These are phyloP conservation scores for Yamadazyma epiphylla DNA, from an alignment of 1,139 yeast genomes.

Conservation along the genomic window DNA sequence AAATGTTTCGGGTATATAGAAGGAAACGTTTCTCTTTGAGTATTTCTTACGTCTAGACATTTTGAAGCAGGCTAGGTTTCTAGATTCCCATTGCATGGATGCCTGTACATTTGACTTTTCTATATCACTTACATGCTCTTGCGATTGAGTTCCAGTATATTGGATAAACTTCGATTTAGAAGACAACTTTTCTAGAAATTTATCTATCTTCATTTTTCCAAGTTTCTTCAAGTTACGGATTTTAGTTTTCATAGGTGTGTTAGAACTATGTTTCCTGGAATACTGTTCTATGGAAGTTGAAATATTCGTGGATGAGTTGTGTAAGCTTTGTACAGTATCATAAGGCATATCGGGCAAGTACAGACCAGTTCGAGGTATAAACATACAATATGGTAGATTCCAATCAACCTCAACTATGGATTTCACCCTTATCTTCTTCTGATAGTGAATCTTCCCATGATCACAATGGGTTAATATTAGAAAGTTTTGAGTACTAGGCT, in stretches of 20 bases:
- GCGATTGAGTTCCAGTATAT: constrained; percentile 23
- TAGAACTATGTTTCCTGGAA: neutral
- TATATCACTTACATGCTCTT: constrained; percentile 18
- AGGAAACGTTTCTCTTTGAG: constrained; percentile 42
- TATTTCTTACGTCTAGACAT: constrained; percentile 62
- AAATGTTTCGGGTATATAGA: constrained; percentile 57
- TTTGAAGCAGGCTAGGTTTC: constrained; percentile 50
- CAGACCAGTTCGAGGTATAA: constrained; percentile 23
- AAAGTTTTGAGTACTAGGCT: constrained; percentile 42
- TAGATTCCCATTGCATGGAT: constrained; percentile 25
- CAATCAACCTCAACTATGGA: constrained; percentile 46
- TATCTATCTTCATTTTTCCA: constrained; percentile 17
- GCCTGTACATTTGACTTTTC: constrained; percentile 18
- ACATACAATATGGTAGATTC: constrained; percentile 50
- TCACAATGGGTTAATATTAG: constrained; percentile 53
- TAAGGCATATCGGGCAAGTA: constrained; percentile 6
- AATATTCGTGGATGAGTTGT: neutral
- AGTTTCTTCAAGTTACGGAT: constrained; percentile 5
- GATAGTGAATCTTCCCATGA: constrained; percentile 49
- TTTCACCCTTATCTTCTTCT: constrained; percentile 30
- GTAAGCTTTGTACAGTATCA: constrained; percentile 11
- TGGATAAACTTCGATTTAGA: constrained; percentile 18
- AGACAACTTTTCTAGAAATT: constrained; percentile 18
- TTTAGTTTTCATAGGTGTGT: neutral
- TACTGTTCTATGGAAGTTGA: neutral